Conservation (phyloP, 2,329 filamentous ascomycete genomes). For the Cladosporium colombiae region DNA sequence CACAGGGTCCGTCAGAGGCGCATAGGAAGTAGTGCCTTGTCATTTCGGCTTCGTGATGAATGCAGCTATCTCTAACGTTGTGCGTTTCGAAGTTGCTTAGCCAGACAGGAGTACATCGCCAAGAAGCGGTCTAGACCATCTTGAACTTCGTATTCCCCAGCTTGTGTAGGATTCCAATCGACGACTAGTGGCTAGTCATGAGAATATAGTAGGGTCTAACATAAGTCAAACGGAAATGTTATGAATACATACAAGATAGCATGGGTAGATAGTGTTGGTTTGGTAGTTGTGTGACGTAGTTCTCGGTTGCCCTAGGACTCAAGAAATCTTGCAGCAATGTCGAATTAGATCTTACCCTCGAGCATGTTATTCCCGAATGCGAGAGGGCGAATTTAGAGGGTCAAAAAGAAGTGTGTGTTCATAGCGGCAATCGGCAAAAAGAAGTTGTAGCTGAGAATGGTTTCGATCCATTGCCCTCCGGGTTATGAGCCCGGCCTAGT, state of each 20-base stretch:
- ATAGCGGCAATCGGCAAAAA: background rate
- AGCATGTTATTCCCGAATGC: background rate
- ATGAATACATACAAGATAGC: background rate
- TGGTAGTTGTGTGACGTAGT: background rate
- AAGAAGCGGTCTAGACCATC: constrained; percentile 12
- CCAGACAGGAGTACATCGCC: constrained; percentile 11
- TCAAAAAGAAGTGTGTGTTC: background rate
- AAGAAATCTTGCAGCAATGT: background rate
- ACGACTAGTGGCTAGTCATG: background rate
- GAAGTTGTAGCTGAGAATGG: constrained; percentile 20
- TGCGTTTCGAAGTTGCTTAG: constrained; percentile 19
- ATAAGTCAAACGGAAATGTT: background rate
- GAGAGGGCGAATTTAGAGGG: background rate
- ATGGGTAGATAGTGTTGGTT: background rate
- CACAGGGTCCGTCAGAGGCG: constrained; percentile 9
- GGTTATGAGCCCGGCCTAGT: constrained; percentile 20
- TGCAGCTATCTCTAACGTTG: constrained; percentile 16
- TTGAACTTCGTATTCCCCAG: constrained; percentile 10
- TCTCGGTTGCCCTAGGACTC: background rate
- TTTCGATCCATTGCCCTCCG: constrained; percentile 23
- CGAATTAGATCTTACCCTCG: background rate
- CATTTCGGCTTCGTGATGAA: constrained; percentile 13
- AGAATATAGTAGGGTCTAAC: background rate
- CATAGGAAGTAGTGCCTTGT: constrained; percentile 5
- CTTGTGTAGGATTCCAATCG: constrained; percentile 13